Conservation (phyloP, 2,329 filamentous ascomycete genomes). For the Elsinoe ampelina region DNA sequence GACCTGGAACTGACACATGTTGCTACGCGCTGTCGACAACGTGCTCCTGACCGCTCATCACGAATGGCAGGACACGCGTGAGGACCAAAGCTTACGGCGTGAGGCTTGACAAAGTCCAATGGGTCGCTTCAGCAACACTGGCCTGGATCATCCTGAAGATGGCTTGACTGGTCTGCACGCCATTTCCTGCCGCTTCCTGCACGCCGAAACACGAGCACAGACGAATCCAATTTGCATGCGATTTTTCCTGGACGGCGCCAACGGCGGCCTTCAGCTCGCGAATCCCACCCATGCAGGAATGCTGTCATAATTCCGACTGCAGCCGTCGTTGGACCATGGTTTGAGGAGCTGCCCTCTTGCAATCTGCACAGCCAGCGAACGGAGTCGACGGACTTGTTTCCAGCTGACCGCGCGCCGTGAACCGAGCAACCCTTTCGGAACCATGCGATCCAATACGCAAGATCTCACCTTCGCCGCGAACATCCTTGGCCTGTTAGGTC, state of each 20-base stretch:
- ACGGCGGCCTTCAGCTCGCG: neutral
- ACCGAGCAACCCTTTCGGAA: neutral
- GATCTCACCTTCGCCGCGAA: neutral
- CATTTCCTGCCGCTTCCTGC: neutral
- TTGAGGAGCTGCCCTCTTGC: neutral
- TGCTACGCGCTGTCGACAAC: neutral
- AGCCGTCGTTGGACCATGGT: slow-evolving; percentile 9
- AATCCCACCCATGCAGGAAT: neutral
- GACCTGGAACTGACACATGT: slow-evolving; percentile 4
- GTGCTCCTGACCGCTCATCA: neutral
- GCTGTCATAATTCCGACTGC: slow-evolving; percentile 6
- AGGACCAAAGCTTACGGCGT: neutral
- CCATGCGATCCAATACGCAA: neutral
- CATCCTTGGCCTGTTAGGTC: neutral
- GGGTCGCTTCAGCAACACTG: neutral
- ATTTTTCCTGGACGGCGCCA: neutral
- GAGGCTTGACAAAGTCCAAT: neutral
- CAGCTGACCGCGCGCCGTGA: slow-evolving; percentile 1
- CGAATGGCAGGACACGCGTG: neutral
- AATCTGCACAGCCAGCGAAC: neutral
- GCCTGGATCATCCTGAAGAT: neutral
- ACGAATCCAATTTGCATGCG: neutral
- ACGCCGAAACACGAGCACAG: slow-evolving; percentile 12
- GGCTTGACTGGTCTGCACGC: neutral
- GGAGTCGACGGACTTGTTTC: neutral